phyloP scores from a whole-genome alignment of 2,329 filamentous ascomycete species.

The Fusarium sp. region DNA sequence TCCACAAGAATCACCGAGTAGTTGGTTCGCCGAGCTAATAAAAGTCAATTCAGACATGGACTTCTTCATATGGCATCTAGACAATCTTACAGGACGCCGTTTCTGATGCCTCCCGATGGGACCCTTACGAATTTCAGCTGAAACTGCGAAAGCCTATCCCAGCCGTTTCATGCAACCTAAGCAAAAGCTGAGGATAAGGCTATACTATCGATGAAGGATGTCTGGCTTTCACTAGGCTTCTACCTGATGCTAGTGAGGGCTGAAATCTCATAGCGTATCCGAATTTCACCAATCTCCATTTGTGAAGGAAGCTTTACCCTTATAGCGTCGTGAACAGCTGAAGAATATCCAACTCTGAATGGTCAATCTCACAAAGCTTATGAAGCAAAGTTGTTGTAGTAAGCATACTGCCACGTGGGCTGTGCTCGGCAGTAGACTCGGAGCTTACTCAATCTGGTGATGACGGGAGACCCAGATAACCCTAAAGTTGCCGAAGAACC shows the following conservation, averaged over 20 bases:
- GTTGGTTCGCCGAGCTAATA: background rate
- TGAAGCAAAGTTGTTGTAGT: background rate
- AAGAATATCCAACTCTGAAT: background rate
- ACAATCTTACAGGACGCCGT: background rate
- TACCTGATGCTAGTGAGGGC: background rate
- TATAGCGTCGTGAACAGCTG: accelerated
- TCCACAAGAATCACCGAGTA: background rate
- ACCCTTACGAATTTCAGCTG: background rate
- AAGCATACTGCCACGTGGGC: background rate
- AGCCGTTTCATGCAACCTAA: background rate
- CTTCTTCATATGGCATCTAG: background rate
- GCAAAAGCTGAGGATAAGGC: background rate
- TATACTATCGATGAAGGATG: background rate
- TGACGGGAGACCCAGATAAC: background rate
- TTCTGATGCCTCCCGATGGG: background rate
- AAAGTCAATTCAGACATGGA: background rate
- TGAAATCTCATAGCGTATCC: background rate
- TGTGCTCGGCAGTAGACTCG: background rate
- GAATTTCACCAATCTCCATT: background rate
- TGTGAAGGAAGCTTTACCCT: background rate
- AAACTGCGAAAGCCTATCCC: background rate
- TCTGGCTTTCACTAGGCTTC: background rate
- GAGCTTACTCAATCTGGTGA: background rate
- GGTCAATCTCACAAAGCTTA: background rate
- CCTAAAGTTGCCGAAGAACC: background rate